These are phyloP conservation scores for Cercospora sesami DNA, from an alignment of 2,329 filamentous ascomycete genomes.

Conservation along the genomic window DNA sequence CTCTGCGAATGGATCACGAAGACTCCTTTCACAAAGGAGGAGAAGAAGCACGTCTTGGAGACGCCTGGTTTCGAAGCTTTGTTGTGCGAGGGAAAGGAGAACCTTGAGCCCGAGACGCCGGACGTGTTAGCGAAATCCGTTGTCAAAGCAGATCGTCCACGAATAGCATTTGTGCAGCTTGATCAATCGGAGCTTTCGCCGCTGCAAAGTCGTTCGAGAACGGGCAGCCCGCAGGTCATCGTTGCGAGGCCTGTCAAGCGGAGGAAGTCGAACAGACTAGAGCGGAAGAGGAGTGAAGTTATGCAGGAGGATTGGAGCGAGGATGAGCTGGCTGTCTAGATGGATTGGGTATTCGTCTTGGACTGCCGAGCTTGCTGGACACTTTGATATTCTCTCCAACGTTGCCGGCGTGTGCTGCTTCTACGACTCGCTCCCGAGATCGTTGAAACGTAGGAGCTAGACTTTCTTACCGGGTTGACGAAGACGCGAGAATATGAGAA, in stretches of 20 bases:
- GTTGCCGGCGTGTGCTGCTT: not conserved
- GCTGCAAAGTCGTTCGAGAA: not conserved
- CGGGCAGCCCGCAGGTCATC: not conserved
- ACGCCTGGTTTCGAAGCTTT: not conserved
- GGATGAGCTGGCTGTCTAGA: conserved; percentile 12
- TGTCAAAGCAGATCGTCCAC: not conserved
- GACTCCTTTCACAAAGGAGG: conserved; percentile 38
- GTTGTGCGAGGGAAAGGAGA: not conserved
- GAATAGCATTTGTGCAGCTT: not conserved
- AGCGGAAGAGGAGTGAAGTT: not conserved
- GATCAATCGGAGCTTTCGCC: not conserved
- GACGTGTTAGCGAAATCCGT: not conserved
- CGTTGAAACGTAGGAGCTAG: not conserved
- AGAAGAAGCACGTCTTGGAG: not conserved
- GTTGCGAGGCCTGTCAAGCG: not conserved
- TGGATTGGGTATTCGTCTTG: not conserved
- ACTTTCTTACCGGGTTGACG: not conserved
- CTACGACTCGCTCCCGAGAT: not conserved
- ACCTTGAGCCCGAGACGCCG: not conserved
- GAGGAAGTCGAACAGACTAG: not conserved
- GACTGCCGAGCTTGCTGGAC: not conserved
- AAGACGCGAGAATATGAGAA: not conserved
- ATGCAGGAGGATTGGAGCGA: conserved; percentile 5
- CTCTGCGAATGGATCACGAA: conserved; percentile 50
- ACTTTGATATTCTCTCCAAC: not conserved